Percentiles rank a stretch among this genome's conserved stretches.
Evolutionary conservation across 1,139 yeast genomes (phyloP).

Genomic region (Kodamaea arcana): DNA sequence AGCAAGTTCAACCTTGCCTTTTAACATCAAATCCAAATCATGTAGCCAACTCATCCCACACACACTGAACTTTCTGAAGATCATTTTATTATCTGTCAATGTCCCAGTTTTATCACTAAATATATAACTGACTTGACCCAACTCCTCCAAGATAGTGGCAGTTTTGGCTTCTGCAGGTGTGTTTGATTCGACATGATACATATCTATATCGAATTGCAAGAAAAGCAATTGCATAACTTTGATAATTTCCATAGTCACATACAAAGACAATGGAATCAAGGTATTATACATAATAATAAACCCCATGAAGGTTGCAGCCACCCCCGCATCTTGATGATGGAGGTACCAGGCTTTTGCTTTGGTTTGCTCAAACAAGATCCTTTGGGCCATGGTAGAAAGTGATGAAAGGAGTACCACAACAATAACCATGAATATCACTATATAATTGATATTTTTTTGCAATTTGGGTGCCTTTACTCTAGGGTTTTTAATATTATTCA

Average conservation of each 20-base stretch:
- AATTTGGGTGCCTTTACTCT: slow-evolving; percentile 91
- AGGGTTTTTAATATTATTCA: slow-evolving; percentile 89
- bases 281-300: slow-evolving; percentile 97
- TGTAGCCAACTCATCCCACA: slow-evolving; percentile 91
- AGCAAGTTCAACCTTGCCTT: slow-evolving; percentile 3
- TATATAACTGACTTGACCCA: slow-evolving; percentile 93
- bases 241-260: slow-evolving; percentile 94
- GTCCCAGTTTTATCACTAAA: slow-evolving; percentile 98
- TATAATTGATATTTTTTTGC: slow-evolving; percentile 75
- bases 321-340: slow-evolving; percentile 70
- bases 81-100: slow-evolving; percentile 84
- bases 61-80: slow-evolving; percentile 77
- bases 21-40: slow-evolving; percentile 53
- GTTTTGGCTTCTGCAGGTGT: slow-evolving; percentile 96
- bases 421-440: slow-evolving; percentile 82
- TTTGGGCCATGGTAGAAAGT: slow-evolving; percentile 79
- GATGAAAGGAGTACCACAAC: slow-evolving; percentile 73
- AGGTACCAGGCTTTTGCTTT: slow-evolving; percentile 70
- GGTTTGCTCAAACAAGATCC: slow-evolving; percentile 44
- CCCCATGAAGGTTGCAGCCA: slow-evolving; percentile 89
- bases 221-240: slow-evolving; percentile 80
- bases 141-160: slow-evolving; percentile 90
- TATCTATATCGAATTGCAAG: slow-evolving; percentile 86
- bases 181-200: slow-evolving; percentile 80
- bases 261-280: slow-evolving; percentile 87